Conservation (phyloP, 2,329 filamentous ascomycete genomes). For the Fusarium palustre region DNA sequence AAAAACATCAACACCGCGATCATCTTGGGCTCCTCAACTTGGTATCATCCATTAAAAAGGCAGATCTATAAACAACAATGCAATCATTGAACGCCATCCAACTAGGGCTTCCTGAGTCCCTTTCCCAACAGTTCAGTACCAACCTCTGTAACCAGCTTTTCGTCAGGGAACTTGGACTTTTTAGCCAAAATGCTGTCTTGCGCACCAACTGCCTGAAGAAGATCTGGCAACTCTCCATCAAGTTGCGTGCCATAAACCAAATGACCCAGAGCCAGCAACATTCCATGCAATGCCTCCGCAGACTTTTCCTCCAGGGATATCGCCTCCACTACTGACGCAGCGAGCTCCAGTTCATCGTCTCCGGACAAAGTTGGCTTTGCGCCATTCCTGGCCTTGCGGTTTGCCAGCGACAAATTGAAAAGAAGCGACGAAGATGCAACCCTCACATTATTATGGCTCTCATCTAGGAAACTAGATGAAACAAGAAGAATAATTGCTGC, state of each 20-base stretch:
- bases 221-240: constrained; percentile 80
- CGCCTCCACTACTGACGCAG: constrained; percentile 83
- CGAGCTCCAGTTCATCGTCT: constrained; percentile 81
- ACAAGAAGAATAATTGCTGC: constrained; percentile 74
- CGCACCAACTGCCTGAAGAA: constrained; percentile 83
- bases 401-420: constrained; percentile 81
- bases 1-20: neutral
- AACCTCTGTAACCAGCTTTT: constrained; percentile 69
- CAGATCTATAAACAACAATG: neutral
- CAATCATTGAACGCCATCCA: neutral
- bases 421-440: constrained; percentile 85
- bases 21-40: neutral
- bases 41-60: neutral
- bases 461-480: constrained; percentile 82
- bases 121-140: constrained; percentile 64
- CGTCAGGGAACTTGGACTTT: constrained; percentile 65
- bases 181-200: constrained; percentile 71
- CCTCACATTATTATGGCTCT: constrained; percentile 77
- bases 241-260: constrained; percentile 76
- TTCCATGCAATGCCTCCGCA: constrained; percentile 78
- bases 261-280: constrained; percentile 80
- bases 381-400: constrained; percentile 73
- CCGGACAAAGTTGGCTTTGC: constrained; percentile 71
- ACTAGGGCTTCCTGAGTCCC: constrained; percentile 56
- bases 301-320: constrained; percentile 70